A percentile compares a stretch with the other conserved stretches of the same genome.
phyloP scores from a whole-genome alignment of 2,329 filamentous ascomycete genomes.

The Sarocladium brachiariae region DNA sequence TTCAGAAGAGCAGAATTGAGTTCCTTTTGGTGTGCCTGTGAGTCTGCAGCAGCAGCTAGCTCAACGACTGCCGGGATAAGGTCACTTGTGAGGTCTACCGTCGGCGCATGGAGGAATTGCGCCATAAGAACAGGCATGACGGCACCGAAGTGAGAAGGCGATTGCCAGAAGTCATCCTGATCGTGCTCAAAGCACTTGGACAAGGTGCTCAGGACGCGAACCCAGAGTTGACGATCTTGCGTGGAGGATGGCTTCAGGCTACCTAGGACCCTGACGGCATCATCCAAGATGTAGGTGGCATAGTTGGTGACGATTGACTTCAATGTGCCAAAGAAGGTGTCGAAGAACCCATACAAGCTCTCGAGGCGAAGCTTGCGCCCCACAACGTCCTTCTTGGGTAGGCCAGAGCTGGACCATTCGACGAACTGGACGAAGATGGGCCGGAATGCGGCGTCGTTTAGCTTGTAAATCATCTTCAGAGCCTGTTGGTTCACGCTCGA shows the following conservation, averaged over 20 bases:
- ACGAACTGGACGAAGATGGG: constrained; percentile 84
- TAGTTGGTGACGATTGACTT: constrained; percentile 95
- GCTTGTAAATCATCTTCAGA: constrained; percentile 90
- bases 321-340: constrained; percentile 73
- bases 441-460: constrained; percentile 89
- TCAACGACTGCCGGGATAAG: constrained; percentile 72
- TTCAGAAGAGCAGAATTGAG: constrained; percentile 74
- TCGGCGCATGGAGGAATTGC: constrained; percentile 51
- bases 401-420: constrained; percentile 63
- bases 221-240: constrained; percentile 56
- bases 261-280: constrained; percentile 57
- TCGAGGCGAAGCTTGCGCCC: constrained; percentile 59
- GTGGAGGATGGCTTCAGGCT: constrained; percentile 37
- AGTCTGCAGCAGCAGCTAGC: constrained; percentile 73
- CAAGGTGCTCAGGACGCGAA: constrained; percentile 63
- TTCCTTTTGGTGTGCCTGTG: constrained; percentile 83
- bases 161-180: constrained; percentile 94
- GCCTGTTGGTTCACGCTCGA: constrained; percentile 59
- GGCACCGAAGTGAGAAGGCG: constrained; percentile 74
- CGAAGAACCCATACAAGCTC: constrained; percentile 75
- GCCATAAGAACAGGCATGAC: constrained; percentile 63
- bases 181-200: constrained; percentile 77
- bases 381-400: constrained; percentile 54
- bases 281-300: constrained; percentile 75
- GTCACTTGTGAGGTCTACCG: constrained; percentile 37